Base-by-base conservation (phyloP, 2,329 filamentous ascomycete genomes). In the Penicillium sp. region DNA sequence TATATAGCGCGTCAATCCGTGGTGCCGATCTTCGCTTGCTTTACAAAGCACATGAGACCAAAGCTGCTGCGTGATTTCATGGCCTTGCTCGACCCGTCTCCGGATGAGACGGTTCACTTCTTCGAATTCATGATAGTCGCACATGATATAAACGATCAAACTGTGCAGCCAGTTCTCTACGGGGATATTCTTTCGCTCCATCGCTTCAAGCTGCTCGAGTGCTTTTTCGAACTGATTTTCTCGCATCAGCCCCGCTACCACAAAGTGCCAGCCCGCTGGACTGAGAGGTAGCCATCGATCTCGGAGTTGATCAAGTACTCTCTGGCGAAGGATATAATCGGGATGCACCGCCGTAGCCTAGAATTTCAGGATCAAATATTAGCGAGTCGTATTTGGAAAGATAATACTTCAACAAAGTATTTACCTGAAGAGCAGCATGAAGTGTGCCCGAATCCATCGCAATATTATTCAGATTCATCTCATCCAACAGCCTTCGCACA, bases 151-250 rank as follows among this genome's bases (percentile, higher is more conserved):
- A 49, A 91, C 80, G 46, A 92, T 85, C 53, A 93, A 81, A 62
- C 92, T 88, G 64, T 87, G 87, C 7, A 96, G 78, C 91, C 91
- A 97, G 0, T 77, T 66, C 24, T 87, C 80, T 3, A 92, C 73
- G 2, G 62, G 63, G 1, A 83, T 75, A 2, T 78, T 76, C 42
- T 82, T 78, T 45, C 78, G 73, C 34, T 84, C 75, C 80, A 96
- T 84, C 18, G 81, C 74, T 30, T 90, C 86, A 34, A 96, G 71
- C 59, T 84, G 84, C 45, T 82, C 76, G 51, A 96, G 76, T 1
- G 91, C 92, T 56, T 92, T 76, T 73, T 97, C 94, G 56, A 90
- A 86, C 63, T 95, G 88, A 1, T 85, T 84, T 62, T 97, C 92
- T 17, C 91, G 83, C 29, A 97, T 78, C 52, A 95, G 74, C 0